Conservation (phyloP, 2,329 filamentous ascomycete species). For the Curvularia verruculosa region DNA sequence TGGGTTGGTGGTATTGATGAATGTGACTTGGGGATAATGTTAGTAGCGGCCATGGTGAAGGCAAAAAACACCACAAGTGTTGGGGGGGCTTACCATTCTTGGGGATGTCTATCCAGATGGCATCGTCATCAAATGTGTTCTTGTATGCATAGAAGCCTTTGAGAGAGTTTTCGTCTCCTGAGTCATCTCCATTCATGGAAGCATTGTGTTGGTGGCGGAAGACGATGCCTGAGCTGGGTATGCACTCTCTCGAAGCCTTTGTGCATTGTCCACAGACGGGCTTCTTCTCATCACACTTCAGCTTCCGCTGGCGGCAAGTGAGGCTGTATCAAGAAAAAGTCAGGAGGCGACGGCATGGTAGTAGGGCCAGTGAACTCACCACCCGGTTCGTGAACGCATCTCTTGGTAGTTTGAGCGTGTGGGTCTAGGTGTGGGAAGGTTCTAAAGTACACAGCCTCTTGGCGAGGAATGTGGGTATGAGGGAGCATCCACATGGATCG, state of each 20-base stretch:
- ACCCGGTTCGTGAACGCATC: slow-evolving; percentile 51
- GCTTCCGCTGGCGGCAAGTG: slow-evolving; percentile 65
- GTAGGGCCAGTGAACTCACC: slow-evolving; percentile 40
- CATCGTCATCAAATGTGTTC: slow-evolving; percentile 66
- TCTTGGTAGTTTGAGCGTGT: slow-evolving; percentile 19
- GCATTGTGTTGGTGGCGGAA: slow-evolving; percentile 74
- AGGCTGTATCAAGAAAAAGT: slow-evolving; percentile 30
- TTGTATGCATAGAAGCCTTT: slow-evolving; percentile 70
- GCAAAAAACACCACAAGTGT: neutral
- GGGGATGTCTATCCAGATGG: slow-evolving; percentile 67
- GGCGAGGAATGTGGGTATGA: slow-evolving; percentile 33
- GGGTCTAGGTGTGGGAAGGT: slow-evolving; percentile 21
- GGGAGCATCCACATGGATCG: slow-evolving; percentile 31
- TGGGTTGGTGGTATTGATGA: slow-evolving; percentile 67
- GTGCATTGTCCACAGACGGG: slow-evolving; percentile 66
- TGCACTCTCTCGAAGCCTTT: slow-evolving; percentile 65
- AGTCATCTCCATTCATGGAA: slow-evolving; percentile 65
- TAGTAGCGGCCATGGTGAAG: slow-evolving; percentile 13
- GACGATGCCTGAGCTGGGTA: slow-evolving; percentile 66
- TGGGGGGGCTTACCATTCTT: slow-evolving; percentile 56
- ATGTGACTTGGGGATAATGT: slow-evolving; percentile 57
- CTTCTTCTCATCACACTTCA: slow-evolving; percentile 69
- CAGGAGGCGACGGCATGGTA: slow-evolving; percentile 11
- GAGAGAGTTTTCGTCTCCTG: slow-evolving; percentile 54
- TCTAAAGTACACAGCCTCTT: slow-evolving; percentile 23